phyloP scores from a whole-genome alignment of 1,284 basidiomycete genomes.

The Cyathus olla region DNA sequence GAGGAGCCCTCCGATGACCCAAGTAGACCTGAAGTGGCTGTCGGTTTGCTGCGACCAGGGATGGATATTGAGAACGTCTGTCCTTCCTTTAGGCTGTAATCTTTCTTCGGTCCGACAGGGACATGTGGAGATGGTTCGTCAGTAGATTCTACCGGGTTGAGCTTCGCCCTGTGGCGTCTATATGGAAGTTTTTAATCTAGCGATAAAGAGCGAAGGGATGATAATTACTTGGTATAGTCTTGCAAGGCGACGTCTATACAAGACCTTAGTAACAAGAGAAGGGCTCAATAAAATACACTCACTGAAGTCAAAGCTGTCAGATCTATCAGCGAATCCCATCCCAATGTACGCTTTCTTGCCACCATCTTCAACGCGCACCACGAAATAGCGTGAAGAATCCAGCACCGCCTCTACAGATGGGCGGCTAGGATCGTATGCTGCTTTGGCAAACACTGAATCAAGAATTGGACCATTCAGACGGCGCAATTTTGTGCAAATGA shows the following conservation, averaged over 20 bases:
- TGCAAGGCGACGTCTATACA: constrained; percentile 90
- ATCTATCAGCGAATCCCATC: constrained; percentile 92
- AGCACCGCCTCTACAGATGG: constrained; percentile 95
- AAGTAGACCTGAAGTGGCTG: constrained; percentile 47
- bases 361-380: constrained; percentile 89
- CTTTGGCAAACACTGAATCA: constrained; percentile 86
- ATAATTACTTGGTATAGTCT: constrained; percentile 88
- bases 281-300: constrained; percentile 38
- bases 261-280: constrained; percentile 7
- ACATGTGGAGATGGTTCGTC: constrained; percentile 65
- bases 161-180: constrained; percentile 71
- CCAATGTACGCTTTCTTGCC: constrained; percentile 94
- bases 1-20: constrained; percentile 34
- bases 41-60: constrained; percentile 72
- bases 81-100: constrained; percentile 96
- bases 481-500: constrained; percentile 1
- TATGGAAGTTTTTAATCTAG: not conserved
- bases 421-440: constrained; percentile 86
- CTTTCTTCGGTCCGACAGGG: constrained; percentile 88
- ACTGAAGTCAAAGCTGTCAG: constrained; percentile 97
- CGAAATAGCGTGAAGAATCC: constrained; percentile 97
- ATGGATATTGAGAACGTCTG: constrained; percentile 95
- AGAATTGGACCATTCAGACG: constrained; percentile 4
- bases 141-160: constrained; percentile 63
- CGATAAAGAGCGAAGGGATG: not conserved